Percentiles rank a stretch among this genome's conserved stretches.
Conservation (phyloP, 2,329 filamentous ascomycete species). For the Exophiala sp. region DNA sequence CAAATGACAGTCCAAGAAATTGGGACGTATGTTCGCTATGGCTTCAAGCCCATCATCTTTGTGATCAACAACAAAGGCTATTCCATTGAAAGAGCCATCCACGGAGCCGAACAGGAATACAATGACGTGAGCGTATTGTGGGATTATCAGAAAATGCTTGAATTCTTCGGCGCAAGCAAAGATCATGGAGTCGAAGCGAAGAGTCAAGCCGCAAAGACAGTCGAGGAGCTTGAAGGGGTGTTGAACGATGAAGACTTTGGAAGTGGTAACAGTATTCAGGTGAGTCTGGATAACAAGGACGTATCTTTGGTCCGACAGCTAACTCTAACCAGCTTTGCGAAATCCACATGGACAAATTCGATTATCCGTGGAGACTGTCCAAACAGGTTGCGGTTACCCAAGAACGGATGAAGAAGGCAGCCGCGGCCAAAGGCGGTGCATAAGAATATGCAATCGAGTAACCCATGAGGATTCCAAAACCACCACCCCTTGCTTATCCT, state of each 20-base stretch:
- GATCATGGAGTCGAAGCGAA: conserved; percentile 36
- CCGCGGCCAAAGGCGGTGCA: neutral
- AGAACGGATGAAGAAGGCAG: conserved; percentile 5
- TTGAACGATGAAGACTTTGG: conserved; percentile 20
- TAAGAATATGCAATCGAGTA: too few relatives aligned
- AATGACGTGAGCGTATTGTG: conserved; percentile 30
- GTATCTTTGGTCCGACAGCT: neutral
- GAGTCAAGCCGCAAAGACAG: conserved; percentile 19
- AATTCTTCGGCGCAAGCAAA: conserved; percentile 26
- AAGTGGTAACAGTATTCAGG: conserved; percentile 17
- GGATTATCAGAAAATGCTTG: conserved; percentile 29
- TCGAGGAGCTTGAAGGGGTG: conserved; percentile 19
- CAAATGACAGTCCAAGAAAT: conserved; percentile 32
- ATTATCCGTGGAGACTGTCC: conserved; percentile 21
- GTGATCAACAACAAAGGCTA: conserved; percentile 31
- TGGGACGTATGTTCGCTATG: conserved; percentile 29
- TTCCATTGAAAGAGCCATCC: conserved; percentile 31
- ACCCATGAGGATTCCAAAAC: too few relatives aligned
- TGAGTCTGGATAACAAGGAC: neutral
- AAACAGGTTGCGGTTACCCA: conserved; percentile 13
- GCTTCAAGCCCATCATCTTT: conserved; percentile 27
- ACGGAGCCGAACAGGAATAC: conserved; percentile 28
- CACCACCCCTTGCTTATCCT: too few relatives aligned
- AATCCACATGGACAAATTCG: conserved; percentile 23
- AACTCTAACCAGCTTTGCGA: conserved; percentile 18